A percentile compares a stretch with the other conserved stretches of the same genome.
These are phyloP conservation scores for Chytriomyces hyalinus DNA, from an alignment of 192 early-diverging fungal genomes.

Conservation along the genomic window DNA sequence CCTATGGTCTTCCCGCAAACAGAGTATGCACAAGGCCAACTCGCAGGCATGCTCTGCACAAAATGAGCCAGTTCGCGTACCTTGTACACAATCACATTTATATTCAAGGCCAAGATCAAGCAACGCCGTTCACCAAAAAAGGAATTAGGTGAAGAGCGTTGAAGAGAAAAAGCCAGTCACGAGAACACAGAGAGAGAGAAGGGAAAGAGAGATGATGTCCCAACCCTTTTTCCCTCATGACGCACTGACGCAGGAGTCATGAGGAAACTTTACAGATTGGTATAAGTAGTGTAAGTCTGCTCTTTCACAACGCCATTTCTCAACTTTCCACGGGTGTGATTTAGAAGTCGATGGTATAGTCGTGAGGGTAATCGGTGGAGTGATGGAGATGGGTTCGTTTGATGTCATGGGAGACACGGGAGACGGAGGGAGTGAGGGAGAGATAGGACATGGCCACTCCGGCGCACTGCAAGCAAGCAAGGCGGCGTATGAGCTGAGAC, in stretches of 20 bases:
- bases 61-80: too few species aligned
- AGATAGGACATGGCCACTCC: neutral
- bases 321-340: conserved; percentile 25
- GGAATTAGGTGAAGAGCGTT: too few species aligned
- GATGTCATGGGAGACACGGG: neutral
- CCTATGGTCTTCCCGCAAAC: too few species aligned
- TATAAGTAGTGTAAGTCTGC: neutral
- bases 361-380: neutral
- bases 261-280: conserved; percentile 30
- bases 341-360: conserved; percentile 27
- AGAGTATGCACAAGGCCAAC: too few species aligned
- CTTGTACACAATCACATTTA: too few species aligned
- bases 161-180: too few species aligned
- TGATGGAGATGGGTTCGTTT: neutral
- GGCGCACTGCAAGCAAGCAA: neutral
- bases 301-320: conserved; percentile 25
- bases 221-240: conserved; percentile 10
- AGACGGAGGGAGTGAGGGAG: conserved; percentile 6
- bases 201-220: neutral
- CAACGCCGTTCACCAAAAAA: too few species aligned
- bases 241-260: neutral
- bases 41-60: too few species aligned
- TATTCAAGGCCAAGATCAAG: too few species aligned
- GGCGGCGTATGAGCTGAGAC: neutral
- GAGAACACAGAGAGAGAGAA: too few species aligned